Percentiles rank a stretch among this genome's conserved stretches.
phyloP scores from a whole-genome alignment of 1,284 basidiomycete species.

The Coriolopsis trogii region DNA sequence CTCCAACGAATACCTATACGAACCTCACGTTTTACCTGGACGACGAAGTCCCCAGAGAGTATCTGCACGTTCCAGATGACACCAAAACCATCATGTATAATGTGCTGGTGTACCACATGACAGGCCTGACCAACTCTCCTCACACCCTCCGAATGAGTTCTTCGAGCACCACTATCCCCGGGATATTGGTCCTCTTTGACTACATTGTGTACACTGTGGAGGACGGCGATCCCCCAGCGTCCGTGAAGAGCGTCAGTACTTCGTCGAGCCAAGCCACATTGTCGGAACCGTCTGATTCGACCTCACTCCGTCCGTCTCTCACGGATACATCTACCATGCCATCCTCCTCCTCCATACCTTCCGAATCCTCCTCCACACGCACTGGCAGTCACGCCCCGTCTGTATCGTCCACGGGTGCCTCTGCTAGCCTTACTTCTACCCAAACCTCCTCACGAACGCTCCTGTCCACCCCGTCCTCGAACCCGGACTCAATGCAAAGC shows the following conservation, averaged over 20 bases:
- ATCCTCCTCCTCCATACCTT: no score
- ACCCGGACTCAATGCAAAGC: no score
- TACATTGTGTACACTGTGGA: conserved; percentile 8
- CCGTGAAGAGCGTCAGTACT: not conserved
- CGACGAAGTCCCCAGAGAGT: conserved; percentile 1
- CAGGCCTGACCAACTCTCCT: not conserved
- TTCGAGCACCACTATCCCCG: not conserved
- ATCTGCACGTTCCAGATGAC: not conserved
- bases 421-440: no score
- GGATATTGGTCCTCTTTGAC: conserved; percentile 13
- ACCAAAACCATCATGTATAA: conserved; percentile 1
- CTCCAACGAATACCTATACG: not conserved
- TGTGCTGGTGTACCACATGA: conserved; percentile 9
- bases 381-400: no score
- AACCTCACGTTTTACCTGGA: conserved; percentile 11
- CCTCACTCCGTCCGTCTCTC: no score
- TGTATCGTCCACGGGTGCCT: no score
- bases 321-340: no score
- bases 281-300: not conserved
- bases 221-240: not conserved
- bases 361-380: no score
- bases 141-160: conserved; percentile 6
- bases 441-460: no score
- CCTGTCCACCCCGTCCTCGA: no score
- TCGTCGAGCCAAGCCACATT: not conserved